Base-by-base conservation (phyloP, 108 stramenopile genomes). In the Pseudonitzschia delicatissima region DNA sequence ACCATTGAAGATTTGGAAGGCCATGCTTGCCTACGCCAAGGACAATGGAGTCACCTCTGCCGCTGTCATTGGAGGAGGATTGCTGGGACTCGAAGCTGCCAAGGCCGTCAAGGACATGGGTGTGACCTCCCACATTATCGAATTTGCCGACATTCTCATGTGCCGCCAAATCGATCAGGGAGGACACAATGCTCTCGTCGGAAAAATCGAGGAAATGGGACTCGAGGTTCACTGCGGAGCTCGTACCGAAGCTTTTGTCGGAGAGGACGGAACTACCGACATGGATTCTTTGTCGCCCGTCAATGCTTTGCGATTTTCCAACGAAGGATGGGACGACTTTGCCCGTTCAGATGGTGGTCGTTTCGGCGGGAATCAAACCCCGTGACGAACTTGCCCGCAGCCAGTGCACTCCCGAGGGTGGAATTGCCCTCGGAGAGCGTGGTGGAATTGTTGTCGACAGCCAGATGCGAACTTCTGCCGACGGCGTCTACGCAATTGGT, bases 151-250 rank as follows among this genome's bases (percentile, higher is more conserved):
- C 47, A 93, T 88, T 64, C 79, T 97, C 36, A 97, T 97, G 96
- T 95, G 96, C 66, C 96, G 96, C 55, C 92, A 94, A 76, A 95
- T 97, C 65, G 96, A 97, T 66, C 77, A 92, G 64, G 94, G 91
- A 27, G 96, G 92, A 2, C 94, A 95, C 82, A 87, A 91, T 63
- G 93, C 90, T 23, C 81, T 97, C 18, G 94, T 91, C 12, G 84
- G 86, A 31, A 94, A 87, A 68, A 95, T 97, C 67, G 92, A 94
- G 71, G 78, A 75, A 48, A 91, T 97, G 90, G 96, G 96, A 18
- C 86, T 95, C 44, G 69, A 94, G 69, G 90, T 97, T 13, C 94
- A 97, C 68, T 95, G 94, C 73, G 74, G 81, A 32, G 96, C 96
- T 2, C 87, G 94, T 17, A 95, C 93, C 20, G 84, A 93, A 69